Evolutionary conservation across 208 protist genomes (phyloP).

Genomic region (Leishmania gerbilli): DNA sequence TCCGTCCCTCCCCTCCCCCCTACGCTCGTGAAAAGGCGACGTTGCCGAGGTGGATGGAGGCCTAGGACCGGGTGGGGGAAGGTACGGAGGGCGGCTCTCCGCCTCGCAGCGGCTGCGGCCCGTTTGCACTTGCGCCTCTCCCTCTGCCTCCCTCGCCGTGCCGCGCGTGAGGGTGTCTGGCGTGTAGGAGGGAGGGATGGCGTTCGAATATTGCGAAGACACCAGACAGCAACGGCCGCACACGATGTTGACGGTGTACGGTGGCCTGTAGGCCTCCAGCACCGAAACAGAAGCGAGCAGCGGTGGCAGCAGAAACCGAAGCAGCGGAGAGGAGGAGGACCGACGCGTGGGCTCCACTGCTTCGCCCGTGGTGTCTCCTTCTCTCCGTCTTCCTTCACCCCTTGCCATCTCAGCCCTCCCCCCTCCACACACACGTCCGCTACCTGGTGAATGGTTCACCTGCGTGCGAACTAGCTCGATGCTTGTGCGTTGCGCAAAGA

Average conservation of each 20-base stretch:
- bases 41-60: neutral
- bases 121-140: neutral
- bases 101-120: too few relatives aligned
- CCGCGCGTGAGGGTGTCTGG: neutral
- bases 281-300: neutral
- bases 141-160: neutral
- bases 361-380: neutral
- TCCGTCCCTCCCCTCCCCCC: neutral
- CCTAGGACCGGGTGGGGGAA: neutral
- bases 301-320: neutral
- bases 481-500: too few relatives aligned
- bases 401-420: neutral
- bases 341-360: neutral
- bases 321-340: neutral
- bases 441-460: neutral
- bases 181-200: neutral
- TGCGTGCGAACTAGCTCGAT: neutral
- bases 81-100: neutral
- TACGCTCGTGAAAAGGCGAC: neutral
- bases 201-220: neutral
- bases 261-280: neutral
- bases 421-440: neutral
- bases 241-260: neutral
- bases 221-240: neutral
- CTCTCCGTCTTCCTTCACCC: neutral